Evolutionary conservation across 331 rosid genomes (phyloP).

Genomic region (Rosa hybrid): DNA sequence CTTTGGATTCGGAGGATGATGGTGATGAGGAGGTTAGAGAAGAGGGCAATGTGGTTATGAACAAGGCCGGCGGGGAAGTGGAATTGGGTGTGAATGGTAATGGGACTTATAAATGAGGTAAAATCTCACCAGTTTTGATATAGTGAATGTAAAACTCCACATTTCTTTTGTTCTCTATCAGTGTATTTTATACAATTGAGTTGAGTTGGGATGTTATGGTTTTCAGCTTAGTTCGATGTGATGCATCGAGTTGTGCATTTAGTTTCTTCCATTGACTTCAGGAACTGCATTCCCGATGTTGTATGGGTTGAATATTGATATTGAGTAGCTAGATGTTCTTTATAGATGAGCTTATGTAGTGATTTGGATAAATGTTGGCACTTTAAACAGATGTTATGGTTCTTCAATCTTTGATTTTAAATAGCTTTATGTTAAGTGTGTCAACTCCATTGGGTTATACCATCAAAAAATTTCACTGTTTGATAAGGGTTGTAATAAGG

Average conservation of each 20-base stretch:
- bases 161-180: not conserved
- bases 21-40: conserved; percentile 37
- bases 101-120: conserved; percentile 36
- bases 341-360: not conserved
- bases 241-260: not conserved
- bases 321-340: not conserved
- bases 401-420: not conserved
- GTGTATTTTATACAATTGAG: conserved; percentile 19
- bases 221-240: conserved; percentile 13
- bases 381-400: not conserved
- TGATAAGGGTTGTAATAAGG: not conserved
- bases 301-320: not conserved
- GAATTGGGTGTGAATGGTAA: conserved; percentile 57
- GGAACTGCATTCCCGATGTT: not conserved
- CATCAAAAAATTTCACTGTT: not conserved
- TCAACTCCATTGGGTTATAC: not conserved
- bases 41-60: conserved; percentile 28
- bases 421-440: not conserved
- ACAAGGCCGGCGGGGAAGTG: conserved; percentile 33
- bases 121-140: conserved; percentile 19
- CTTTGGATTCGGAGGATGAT: conserved; percentile 72
- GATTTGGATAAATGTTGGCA: conserved; percentile 3
- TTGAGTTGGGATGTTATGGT: conserved; percentile 2
- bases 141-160: not conserved
- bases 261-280: conserved; percentile 17